Evolutionary conservation across 2,329 filamentous ascomycete species (phyloP).

Genomic region (Fusarium sp.): DNA sequence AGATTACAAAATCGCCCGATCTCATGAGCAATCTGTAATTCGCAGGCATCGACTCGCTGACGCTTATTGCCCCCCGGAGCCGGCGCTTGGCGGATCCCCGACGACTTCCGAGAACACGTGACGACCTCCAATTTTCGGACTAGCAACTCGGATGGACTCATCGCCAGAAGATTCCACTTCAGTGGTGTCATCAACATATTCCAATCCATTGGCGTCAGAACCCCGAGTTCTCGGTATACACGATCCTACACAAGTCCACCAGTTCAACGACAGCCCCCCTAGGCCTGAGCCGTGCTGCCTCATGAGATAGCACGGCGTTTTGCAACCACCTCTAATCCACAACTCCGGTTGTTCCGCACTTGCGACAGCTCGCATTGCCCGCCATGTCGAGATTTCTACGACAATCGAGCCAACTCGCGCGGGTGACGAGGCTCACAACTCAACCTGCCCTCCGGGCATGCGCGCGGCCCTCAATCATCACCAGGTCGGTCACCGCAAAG

Average conservation of each 20-base stretch:
- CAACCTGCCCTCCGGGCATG: conserved; percentile 63
- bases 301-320: conserved; percentile 49
- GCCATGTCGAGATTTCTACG: conserved; percentile 75
- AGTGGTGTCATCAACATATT: conserved; percentile 47
- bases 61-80: conserved; percentile 8
- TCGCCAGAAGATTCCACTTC: conserved; percentile 44
- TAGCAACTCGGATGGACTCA: conserved; percentile 42
- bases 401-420: conserved; percentile 74
- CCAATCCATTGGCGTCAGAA: conserved; percentile 37
- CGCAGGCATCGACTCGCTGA: conserved; percentile 33
- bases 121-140: conserved; percentile 47
- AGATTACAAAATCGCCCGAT: background rate
- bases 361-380: conserved; percentile 46
- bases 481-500: conserved; percentile 46
- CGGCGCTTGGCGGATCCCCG: conserved; percentile 24
- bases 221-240: conserved; percentile 30
- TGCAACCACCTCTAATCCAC: conserved; percentile 33
- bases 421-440: conserved; percentile 68
- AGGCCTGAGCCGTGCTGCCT: conserved; percentile 41
- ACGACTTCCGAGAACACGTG: conserved; percentile 44
- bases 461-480: conserved; percentile 49
- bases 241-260: conserved; percentile 10
- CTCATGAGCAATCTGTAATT: conserved; percentile 5
- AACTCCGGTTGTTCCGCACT: conserved; percentile 52
- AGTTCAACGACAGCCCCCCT: conserved; percentile 9